phyloP scores from a whole-genome alignment of 805 yeast genomes.

The Schizosaccharomyces pombe region DNA sequence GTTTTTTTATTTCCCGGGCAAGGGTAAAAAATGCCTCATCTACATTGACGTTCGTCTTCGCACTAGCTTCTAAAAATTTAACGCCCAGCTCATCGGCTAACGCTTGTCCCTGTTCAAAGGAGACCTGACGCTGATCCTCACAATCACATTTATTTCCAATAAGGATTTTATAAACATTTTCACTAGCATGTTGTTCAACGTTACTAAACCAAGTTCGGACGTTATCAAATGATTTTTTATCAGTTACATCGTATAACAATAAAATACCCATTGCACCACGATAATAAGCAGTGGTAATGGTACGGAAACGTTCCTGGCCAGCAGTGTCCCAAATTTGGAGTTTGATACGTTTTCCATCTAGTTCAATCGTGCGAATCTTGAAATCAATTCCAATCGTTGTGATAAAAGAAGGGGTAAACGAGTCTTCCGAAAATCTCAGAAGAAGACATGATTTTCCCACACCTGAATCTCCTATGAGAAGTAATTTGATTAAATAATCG shows the following conservation, averaged over 20 bases:
- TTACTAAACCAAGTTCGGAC: constrained; percentile 89
- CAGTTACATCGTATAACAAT: constrained; percentile 91
- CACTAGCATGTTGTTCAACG: constrained; percentile 88
- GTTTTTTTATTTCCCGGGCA: constrained; percentile 27
- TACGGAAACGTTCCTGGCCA: constrained; percentile 5
- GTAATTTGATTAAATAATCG: constrained; percentile 88
- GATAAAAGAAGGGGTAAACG: constrained; percentile 88
- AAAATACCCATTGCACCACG: constrained; percentile 97
- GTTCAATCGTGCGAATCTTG: constrained; percentile 37
- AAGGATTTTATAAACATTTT: constrained; percentile 77
- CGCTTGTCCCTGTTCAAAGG: constrained; percentile 72
- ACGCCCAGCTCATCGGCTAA: constrained; percentile 68
- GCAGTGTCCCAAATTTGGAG: constrained; percentile 27
- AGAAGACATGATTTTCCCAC: constrained; percentile 93
- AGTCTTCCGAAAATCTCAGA: constrained; percentile 88
- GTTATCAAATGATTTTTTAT: constrained; percentile 81
- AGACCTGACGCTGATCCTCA: constrained; percentile 50
- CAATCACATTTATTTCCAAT: constrained; percentile 95
- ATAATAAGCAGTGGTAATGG: constrained; percentile 39
- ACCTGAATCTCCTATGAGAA: constrained; percentile 94
- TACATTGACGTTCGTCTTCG: constrained; percentile 79
- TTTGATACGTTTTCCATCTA: constrained; percentile 92
- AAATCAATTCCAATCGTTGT: constrained; percentile 96
- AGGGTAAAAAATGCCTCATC: constrained; percentile 76
- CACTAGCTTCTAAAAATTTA: constrained; percentile 89